Evolutionary conservation across 2,329 filamentous ascomycete genomes (phyloP), one percentile per base, ranked within the genome.

Genomic region (Didymella lethalis): DNA sequence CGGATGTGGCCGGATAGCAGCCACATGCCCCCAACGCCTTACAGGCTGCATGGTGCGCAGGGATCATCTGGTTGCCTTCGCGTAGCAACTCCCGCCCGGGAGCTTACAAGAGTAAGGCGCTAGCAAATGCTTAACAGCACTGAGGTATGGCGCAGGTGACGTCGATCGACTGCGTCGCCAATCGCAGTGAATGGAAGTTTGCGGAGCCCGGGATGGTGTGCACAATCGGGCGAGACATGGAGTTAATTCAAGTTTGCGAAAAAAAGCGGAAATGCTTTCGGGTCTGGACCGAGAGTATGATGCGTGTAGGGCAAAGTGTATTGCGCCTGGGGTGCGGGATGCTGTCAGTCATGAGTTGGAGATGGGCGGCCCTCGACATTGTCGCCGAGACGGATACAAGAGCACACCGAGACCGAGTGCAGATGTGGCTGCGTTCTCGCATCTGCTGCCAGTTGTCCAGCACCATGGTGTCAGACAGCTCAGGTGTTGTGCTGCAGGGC

Each of bases 1-100:
- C 67, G 67, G 67, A 68, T 64, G 64, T 57, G 62, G 36, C 57
- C 65, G 67, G 66, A 66, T 60, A 48, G 43, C 55, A 34, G 52
- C 48, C 53, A 53, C 43, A 45, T 50, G 57, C 16, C 18, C 36
- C 20, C 7, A 40, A 40, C 36, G 36, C 46, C 57, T 50, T 56
- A 51, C 44, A 50, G 48, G 45, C 44, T 32, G 36, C 29, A 45
- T 48, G 46, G 51, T 36, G 46, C 34, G 36, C 48, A 54, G 48
- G 46, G 54, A 54, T 51, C 59, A 51, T 18, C n/a, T 36, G 44
- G 49, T 41, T 51, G 55, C 31, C 34, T 48, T 45, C 56, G 54
- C 52, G 61, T 57, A 54, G 54, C 46, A 59, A 51, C 54, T 56
- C 44, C 57, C 63, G 56, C 50, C 49, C 52, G 47, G 55, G 61